Evolutionary conservation across 1,284 basidiomycete species (phyloP), one percentile per base, ranked within the genome.

Genomic region (Retiboletus fuscus): DNA sequence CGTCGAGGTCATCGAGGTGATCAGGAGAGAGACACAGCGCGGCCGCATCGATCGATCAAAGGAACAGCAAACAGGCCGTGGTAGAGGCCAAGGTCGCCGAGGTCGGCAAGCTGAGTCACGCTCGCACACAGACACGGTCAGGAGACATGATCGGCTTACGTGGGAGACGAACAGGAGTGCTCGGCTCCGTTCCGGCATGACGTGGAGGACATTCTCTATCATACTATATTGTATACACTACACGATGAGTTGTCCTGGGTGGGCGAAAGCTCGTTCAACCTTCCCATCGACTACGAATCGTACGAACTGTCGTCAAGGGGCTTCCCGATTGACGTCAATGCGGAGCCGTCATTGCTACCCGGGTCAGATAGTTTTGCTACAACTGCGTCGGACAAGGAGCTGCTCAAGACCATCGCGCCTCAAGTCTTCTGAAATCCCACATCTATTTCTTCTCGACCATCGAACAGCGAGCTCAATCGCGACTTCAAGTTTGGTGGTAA

Each of bases 401-500:
- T 73, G 11, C 77, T 81, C 61, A 68, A 79, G 20, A 58, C 78
- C 41, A 77, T 82, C 64, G 73, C 71, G 10, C 75, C 79, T 30
- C 69, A 71, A n/a, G 71, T 76, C 69, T 41, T 81, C 73, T 77
- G 77, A 71, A 69, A 82, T 70, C 60, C 83, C 67, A 75, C 82
- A 67, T 81, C 86, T 3, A 80, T 86, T 60, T 78, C 81, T n/a
- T 87, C 87, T 16, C 86, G 82, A 51, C 85, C 86, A 5, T 91
- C 91, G 0, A 85, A 91, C 67, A 92, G 92, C 2, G 84, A 90
- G 71, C 86, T 94, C 58, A 90, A 93, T 74, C 86, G 83, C 20
- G 85, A 89, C 49, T 94, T 94, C 87, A 92, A 86, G 77, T 94
- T 94, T 73, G 92, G 93, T 43, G 92, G 92, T 41, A 83, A 84